phyloP scores from a whole-genome alignment of 805 yeast genomes.

The Yamadazyma tumulicola region DNA sequence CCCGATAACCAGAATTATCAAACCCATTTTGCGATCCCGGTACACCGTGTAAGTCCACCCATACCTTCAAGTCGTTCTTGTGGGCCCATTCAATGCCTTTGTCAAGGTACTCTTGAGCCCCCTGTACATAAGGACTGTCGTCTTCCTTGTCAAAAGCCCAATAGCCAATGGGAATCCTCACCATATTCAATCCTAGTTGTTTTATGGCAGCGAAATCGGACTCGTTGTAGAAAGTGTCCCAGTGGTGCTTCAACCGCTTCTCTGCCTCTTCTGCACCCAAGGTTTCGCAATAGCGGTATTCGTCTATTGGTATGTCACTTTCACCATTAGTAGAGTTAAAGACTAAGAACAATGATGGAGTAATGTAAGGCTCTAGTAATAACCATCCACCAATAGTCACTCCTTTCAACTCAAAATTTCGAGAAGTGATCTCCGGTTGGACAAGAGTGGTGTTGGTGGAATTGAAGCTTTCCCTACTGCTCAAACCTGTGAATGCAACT shows the following conservation, averaged over 20 bases:
- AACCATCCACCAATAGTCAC: conserved; percentile 65
- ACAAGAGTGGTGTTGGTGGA: conserved; percentile 4
- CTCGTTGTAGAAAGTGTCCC: conserved; percentile 59
- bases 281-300: conserved; percentile 47
- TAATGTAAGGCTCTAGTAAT: conserved; percentile 66
- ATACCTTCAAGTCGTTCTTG: conserved; percentile 55
- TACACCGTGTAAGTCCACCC: conserved; percentile 77
- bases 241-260: conserved; percentile 46
- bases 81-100: conserved; percentile 69
- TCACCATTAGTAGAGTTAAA: conserved; percentile 12
- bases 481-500: too few species aligned
- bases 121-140: conserved; percentile 63
- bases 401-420: conserved; percentile 16
- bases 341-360: conserved; percentile 55
- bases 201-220: conserved; percentile 52
- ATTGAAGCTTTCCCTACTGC: too few species aligned
- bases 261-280: conserved; percentile 48
- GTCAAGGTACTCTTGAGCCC: conserved; percentile 64
- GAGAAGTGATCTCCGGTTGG: conserved; percentile 12
- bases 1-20: conserved; percentile 74
- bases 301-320: conserved; percentile 53
- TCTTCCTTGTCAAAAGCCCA: conserved; percentile 64
- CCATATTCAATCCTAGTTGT: conserved; percentile 58
- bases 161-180: conserved; percentile 74
- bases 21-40: conserved; percentile 90